These are phyloP conservation scores for Arabidopsis hybrid DNA, from an alignment of 441 rosid species.

Conservation along the genomic window DNA sequence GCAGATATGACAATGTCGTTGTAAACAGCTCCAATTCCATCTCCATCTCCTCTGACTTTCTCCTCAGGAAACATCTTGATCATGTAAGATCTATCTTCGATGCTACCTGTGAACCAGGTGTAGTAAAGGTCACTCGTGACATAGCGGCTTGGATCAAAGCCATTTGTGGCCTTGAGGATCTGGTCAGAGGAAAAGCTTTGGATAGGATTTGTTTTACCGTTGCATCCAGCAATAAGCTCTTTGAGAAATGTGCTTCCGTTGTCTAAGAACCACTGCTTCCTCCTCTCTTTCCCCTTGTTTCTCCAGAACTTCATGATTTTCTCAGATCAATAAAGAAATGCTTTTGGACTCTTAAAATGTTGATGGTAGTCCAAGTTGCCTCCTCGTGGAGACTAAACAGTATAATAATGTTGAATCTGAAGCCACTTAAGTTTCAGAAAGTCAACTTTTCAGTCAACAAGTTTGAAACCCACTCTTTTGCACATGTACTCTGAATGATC, in stretches of 20 bases:
- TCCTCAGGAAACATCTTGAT: neutral
- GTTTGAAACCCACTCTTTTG: neutral
- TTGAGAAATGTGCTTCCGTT: conserved; percentile 46
- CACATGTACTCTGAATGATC: neutral
- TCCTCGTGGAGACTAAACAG: conserved; percentile 1
- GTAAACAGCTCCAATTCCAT: conserved; percentile 12
- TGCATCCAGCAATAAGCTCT: conserved; percentile 40
- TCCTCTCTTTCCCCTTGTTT: neutral
- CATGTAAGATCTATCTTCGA: conserved; percentile 1
- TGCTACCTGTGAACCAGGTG: neutral
- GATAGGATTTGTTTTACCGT: conserved; percentile 43
- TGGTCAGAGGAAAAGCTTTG: conserved; percentile 41
- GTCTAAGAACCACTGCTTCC: conserved; percentile 19
- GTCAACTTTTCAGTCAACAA: neutral
- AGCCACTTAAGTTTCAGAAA: conserved; percentile 1
- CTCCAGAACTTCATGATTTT: conserved; percentile 9
- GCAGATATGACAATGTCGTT: conserved; percentile 37
- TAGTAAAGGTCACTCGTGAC: neutral
- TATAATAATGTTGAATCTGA: neutral
- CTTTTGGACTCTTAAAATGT: neutral
- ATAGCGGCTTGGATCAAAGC: neutral
- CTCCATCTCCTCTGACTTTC: conserved; percentile 4
- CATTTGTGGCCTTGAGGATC: conserved; percentile 39
- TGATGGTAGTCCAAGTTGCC: conserved; percentile 5
- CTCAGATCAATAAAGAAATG: neutral